Evolutionary conservation across 2,329 filamentous ascomycete genomes (phyloP), one percentile per base, ranked within the genome.

Genomic region (Exophiala sp.): DNA sequence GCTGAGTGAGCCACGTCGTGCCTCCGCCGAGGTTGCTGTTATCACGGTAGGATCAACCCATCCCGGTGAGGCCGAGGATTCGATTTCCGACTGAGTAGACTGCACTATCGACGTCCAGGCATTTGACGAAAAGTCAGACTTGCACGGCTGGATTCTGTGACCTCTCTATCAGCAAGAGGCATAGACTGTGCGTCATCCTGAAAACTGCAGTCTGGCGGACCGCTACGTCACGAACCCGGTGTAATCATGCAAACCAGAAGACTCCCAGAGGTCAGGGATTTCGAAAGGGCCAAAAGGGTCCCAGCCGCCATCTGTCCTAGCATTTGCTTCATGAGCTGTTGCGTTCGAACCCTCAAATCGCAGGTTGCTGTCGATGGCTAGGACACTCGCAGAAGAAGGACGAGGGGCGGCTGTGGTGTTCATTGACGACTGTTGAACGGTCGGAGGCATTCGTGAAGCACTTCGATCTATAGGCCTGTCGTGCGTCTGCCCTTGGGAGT

Each of bases 1-100:
- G 16, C 80, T 82, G 63, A 29, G 76, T 79, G 16, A 71, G 71
- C 19, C 66, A 79, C 13, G 78, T 80, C 63, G 64, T 77, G 2
- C 68, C 77, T 50, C 78, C 40, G 51, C 68, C 22, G 77, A 81
- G 48, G 65, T 73, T 13, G 76, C 72, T 7, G 79, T 82, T 9
- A 68, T 82, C 6, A 81, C 78, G 0, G 76, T 80, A 7, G 77
- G 75, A 4, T 72, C 70, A 45, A 64, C 82, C 14, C 73, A 79
- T 53, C 78, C 75, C 0, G 80, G 80, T 2, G 72, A 78, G 53
- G 72, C 75, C 1, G 78, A 80, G 60, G 82, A 82, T 58, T 73
- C 82, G 43, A 81, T 83, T 45, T 68, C 75, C 0, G 75, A 77
- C 44, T 60, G 69, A 10, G 79, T 77, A 0, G 68, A 73, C 40